Conservation (phyloP, 306 rosid species). For the Cucurbita pepo region DNA sequence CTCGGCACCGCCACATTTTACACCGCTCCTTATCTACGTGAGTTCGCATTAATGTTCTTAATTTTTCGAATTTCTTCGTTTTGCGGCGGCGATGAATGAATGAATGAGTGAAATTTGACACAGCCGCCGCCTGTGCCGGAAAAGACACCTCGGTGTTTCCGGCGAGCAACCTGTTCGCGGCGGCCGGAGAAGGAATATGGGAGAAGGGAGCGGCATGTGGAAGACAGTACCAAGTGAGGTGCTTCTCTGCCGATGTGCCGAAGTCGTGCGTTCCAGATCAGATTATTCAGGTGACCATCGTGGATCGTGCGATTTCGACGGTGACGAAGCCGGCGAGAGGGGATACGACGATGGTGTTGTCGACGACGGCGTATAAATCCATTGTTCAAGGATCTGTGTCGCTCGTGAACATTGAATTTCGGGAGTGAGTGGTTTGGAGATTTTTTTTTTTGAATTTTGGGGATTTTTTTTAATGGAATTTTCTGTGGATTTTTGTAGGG, state of each 20-base stretch:
- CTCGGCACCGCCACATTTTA: slow-evolving; percentile 52
- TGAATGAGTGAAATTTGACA: background rate
- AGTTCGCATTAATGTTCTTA: background rate
- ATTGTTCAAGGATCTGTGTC: slow-evolving; percentile 33
- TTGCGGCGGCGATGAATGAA: too few relatives aligned
- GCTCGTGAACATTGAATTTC: slow-evolving; percentile 45
- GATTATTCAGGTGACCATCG: slow-evolving; percentile 41
- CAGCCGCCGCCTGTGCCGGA: slow-evolving; percentile 51
- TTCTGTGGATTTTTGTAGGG: background rate
- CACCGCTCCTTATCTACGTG: slow-evolving; percentile 47
- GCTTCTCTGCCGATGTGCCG: slow-evolving; percentile 27
- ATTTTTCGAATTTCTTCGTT: background rate
- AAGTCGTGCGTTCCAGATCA: slow-evolving; percentile 35
- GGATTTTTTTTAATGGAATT: background rate
- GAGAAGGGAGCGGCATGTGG: slow-evolving; percentile 91
- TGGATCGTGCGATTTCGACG: slow-evolving; percentile 40
- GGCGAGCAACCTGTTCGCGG: slow-evolving; percentile 39
- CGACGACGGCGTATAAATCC: slow-evolving; percentile 34
- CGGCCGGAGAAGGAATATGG: slow-evolving; percentile 82
- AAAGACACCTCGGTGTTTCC: slow-evolving; percentile 32
- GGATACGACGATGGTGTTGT: slow-evolving; percentile 40
- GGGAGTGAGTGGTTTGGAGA: slow-evolving; percentile 26
- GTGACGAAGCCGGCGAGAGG: slow-evolving; percentile 20
- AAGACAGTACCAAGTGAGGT: slow-evolving; percentile 47
- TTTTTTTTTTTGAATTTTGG: background rate